Base-by-base conservation (phyloP, 345 rosid species). In the Clarkia xantiana region DNA sequence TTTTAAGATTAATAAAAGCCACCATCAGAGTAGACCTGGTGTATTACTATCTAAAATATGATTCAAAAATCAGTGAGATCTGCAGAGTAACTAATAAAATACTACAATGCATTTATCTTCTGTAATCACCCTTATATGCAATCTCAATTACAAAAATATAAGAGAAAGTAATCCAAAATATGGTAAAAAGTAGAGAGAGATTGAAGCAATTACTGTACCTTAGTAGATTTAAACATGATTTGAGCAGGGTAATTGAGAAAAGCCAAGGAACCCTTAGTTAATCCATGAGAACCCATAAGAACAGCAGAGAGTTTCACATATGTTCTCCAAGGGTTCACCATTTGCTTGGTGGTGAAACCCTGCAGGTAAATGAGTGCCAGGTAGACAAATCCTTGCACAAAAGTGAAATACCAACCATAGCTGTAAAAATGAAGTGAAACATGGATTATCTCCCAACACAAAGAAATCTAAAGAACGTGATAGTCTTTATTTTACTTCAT, bases 341-440 rank as follows among this genome's bases (percentile, higher is more conserved):
- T 90, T 40, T 90, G 94, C 66, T 77, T 83, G 18, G 81, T 68
- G 53, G 84, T 79, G 77, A 86, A 90, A 29, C 97, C 97, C 76
- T 83, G 97, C 47, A 86, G 72, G 66, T 86, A 86, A 57, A 90
- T 79, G 11, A 90, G 82, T 9, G 65, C 52, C 58, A 90, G 66
- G 74, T 90, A 90, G 25, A 90, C 97, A 58, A 90, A 86, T 64
- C 97, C 97, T 78, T 90, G 97, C 38, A 90, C 70, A 64, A 90
- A 90, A 10, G 96, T 90, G 79, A 90, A 90, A 59, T 90, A 86
- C 97, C 97, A 90, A 11, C 96, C 96, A 64, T 86, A 90, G 84
- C 97, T 90, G 79, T 43, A 71, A 62, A 54, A 18, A 29, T 44
- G 11, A 62, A 44, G 57, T 6, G 25, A 11, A 20, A 14, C 19